Evolutionary conservation across 345 rosid species (phyloP).

Genomic region (Populus nigra): DNA sequence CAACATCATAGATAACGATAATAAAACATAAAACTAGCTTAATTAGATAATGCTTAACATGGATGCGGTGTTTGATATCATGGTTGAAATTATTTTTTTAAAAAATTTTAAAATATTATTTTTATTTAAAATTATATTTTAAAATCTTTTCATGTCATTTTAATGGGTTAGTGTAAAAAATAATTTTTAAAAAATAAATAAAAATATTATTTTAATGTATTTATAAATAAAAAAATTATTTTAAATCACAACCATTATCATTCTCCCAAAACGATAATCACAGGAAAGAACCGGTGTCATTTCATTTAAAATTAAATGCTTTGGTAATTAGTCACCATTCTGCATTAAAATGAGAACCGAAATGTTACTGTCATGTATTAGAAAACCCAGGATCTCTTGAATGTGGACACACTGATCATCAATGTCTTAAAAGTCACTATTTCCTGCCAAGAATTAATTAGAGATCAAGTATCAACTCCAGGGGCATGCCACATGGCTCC

Average conservation of each 20-base stretch:
- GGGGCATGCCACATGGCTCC: background rate
- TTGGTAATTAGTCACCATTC: background rate
- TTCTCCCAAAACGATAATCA: accelerated
- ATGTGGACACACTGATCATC: background rate
- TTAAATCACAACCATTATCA: accelerated
- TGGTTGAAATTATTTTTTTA: too few species aligned
- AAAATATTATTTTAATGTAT: too few species aligned
- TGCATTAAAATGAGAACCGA: background rate
- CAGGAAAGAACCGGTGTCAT: background rate
- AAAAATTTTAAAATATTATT: too few species aligned
- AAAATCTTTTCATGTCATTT: too few species aligned
- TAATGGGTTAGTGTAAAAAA: too few species aligned
- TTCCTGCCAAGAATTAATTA: background rate
- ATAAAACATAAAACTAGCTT: background rate
- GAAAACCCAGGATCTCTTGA: conserved; percentile 20
- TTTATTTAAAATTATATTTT: too few species aligned
- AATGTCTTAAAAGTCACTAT: background rate
- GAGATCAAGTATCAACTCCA: conserved; percentile 1
- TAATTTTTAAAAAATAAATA: too few species aligned
- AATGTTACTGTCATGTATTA: background rate
- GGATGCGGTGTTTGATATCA: too few species aligned
- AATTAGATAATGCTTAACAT: background rate
- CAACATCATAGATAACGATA: background rate
- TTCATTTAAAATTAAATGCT: background rate
- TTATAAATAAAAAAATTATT: accelerated